Conservation (phyloP, 1,284 basidiomycete species). For the Cryptococcus sp. region DNA sequence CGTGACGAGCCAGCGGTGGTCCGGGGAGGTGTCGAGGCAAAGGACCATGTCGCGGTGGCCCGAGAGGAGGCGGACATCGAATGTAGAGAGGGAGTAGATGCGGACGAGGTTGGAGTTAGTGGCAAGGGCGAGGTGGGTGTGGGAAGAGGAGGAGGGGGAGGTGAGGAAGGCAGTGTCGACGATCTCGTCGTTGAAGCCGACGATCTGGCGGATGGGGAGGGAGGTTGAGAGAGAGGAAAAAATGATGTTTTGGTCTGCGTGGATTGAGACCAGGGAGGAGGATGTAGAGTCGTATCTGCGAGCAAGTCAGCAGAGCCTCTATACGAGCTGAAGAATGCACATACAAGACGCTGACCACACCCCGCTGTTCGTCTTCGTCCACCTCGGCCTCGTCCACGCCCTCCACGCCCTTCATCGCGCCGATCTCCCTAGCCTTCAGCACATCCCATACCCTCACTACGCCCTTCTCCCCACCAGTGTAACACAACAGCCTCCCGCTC, state of each 20-base stretch:
- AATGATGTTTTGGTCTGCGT: constrained; percentile 95
- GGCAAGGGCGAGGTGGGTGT: constrained; percentile 78
- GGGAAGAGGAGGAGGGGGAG: constrained; percentile 32
- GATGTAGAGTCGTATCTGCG: constrained; percentile 64
- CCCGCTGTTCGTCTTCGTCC: constrained; percentile 66
- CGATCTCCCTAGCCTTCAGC: constrained; percentile 61
- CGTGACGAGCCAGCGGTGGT: constrained; percentile 72
- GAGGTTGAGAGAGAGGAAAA: constrained; percentile 71
- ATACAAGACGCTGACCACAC: constrained; percentile 32
- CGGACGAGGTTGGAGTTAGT: constrained; percentile 93
- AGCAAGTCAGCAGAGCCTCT: constrained; percentile 20
- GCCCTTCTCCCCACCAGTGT: constrained; percentile 86
- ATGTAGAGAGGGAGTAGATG: constrained; percentile 67
- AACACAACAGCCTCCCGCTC: constrained; percentile 59
- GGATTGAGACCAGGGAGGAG: constrained; percentile 76
- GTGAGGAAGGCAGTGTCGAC: constrained; percentile 77
- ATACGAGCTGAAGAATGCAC: background rate
- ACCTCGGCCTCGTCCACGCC: constrained; percentile 55
- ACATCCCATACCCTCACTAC: constrained; percentile 79
- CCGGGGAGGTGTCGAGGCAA: constrained; percentile 67
- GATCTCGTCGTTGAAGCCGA: constrained; percentile 98
- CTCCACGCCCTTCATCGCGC: constrained; percentile 54
- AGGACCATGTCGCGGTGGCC: constrained; percentile 92
- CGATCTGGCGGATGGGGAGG: constrained; percentile 72
- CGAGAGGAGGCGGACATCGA: constrained; percentile 76